Evolutionary conservation across 345 rosid genomes (phyloP), one percentile per base, ranked within the genome.

Genomic region (Populus pruinosa): DNA sequence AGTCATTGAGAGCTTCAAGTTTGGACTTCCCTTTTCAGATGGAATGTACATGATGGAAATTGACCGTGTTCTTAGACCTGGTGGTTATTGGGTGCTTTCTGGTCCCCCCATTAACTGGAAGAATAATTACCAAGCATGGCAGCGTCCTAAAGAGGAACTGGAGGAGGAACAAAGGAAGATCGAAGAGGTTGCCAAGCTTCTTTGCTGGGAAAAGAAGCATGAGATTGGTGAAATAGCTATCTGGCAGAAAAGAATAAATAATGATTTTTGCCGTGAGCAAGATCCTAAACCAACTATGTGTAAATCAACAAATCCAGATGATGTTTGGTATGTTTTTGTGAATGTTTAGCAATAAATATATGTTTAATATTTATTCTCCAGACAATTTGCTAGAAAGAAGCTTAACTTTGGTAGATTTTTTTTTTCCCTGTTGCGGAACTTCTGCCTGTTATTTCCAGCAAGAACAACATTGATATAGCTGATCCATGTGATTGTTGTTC

Each of bases 131-230:
- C 69, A 78, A 71, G 72, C 81, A 69, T 82, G 84, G 84, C 78
- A 82, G 75, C 78, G 84, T 50, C 78, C 84, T 27, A 74, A 77
- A 64, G 81, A 78, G 72, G 81, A 82, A 50, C 79, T 82, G 31
- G 76, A 82, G 68, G 81, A 70, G 71, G 81, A 77, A 65, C 81
- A 82, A 71, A 77, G 13, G 29, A 77, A 74, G 67, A 78, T 82
- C 39, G 84, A 82, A 73, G 78, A 78, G 27, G 23, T 69, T 70
- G 84, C 84, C 55, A 74, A 78, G 70, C 79, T 78, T 64, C 84
- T 82, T 70, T 82, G 84, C 81, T 77, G 84, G 84, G 84, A 82
- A 74, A 82, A 82, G 81, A 82, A 82, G 43, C 76, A 77, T 49
- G 84, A 82, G 81, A 49, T 82, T 56, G 81, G 78, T 65, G 84